Conservation (phyloP, 2,329 filamentous ascomycete species). For the Monilinia fructigena region DNA sequence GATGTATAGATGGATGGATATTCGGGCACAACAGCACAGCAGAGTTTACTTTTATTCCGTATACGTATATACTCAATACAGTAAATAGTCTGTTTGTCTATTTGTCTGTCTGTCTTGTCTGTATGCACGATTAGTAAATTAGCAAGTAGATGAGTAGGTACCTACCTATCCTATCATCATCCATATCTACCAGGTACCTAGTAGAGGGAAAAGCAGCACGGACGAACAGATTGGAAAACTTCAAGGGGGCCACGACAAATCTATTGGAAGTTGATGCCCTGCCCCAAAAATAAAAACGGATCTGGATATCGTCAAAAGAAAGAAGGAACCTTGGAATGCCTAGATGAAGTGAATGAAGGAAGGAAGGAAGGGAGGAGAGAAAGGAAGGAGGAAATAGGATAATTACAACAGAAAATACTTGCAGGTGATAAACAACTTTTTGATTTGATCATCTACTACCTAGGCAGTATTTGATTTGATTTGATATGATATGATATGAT, state of each 20-base stretch:
- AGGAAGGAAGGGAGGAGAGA: background rate
- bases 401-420: too few species aligned
- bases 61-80: background rate
- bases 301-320: slow-evolving; percentile 7
- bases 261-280: slow-evolving; percentile 16
- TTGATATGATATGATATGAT: too few species aligned
- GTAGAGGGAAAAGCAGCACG: slow-evolving; percentile 4
- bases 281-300: background rate
- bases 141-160: too few species aligned
- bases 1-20: background rate
- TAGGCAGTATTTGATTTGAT: too few species aligned
- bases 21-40: slow-evolving; percentile 10
- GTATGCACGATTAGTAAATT: too few species aligned
- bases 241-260: slow-evolving; percentile 8
- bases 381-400: background rate
- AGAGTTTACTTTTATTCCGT: background rate
- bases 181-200: background rate
- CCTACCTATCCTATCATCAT: too few species aligned
- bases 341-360: background rate
- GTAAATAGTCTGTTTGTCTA: too few species aligned
- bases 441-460: background rate
- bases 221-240: slow-evolving; percentile 16
- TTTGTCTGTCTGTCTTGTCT: too few species aligned
- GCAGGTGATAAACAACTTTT: background rate
- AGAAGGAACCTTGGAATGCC: background rate